phyloP scores from a whole-genome alignment of 768 basidiomycete genomes.

The Lyophyllum shimeji region DNA sequence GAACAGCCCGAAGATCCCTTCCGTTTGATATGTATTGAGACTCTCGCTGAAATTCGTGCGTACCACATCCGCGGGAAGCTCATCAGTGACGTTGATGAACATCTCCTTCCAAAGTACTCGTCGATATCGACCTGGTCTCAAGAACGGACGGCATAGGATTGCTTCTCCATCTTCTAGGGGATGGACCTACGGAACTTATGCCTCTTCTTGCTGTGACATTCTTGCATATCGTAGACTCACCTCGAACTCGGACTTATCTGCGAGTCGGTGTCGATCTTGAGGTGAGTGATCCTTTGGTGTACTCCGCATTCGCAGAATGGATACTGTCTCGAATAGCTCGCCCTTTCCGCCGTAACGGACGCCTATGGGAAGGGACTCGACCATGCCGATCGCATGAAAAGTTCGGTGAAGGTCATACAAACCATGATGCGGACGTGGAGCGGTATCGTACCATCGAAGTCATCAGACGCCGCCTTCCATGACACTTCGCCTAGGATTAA shows the following conservation, averaged over 20 bases:
- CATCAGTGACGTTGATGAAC: not conserved
- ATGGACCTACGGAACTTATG: conserved; percentile 82
- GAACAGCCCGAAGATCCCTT: conserved; percentile 93
- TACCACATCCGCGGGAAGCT: conserved; percentile 7
- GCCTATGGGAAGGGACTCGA: conserved; percentile 83
- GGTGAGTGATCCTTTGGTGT: conserved; percentile 42
- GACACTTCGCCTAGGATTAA: conserved; percentile 52
- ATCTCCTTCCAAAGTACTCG: conserved; percentile 56
- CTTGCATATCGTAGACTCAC: conserved; percentile 81
- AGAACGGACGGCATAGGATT: conserved; percentile 84
- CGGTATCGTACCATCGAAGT: conserved; percentile 50
- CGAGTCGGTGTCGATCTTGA: conserved; percentile 87
- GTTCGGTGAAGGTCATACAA: conserved; percentile 75
- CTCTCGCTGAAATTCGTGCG: conserved; percentile 87
- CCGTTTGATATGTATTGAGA: conserved; percentile 78
- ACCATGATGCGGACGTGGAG: conserved; percentile 91
- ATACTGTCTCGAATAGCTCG: conserved; percentile 51
- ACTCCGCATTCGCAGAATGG: not conserved
- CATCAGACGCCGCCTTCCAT: not conserved
- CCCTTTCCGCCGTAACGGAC: conserved; percentile 87
- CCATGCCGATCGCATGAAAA: conserved; percentile 77
- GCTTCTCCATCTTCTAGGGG: conserved; percentile 83
- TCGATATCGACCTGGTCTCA: conserved; percentile 82
- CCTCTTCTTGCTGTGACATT: conserved; percentile 80
- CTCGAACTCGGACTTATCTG: conserved; percentile 75